phyloP scores from a whole-genome alignment of 2,329 filamentous ascomycete genomes.

The Dothideomycetidae sp. region DNA sequence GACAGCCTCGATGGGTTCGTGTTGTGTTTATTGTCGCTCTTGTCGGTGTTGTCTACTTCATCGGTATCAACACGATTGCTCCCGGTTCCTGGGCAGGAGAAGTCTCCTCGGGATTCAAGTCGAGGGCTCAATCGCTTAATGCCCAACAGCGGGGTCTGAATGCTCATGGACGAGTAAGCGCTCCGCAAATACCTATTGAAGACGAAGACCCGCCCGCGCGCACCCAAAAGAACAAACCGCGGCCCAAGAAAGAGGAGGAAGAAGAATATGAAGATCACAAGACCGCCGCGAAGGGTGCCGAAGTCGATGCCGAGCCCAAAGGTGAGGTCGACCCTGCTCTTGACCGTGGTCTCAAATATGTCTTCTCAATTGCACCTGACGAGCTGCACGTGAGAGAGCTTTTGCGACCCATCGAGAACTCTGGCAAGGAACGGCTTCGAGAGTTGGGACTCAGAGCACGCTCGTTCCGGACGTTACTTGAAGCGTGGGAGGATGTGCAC shows the following conservation, averaged over 20 bases:
- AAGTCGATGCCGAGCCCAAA: constrained; percentile 4
- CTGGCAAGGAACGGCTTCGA: constrained; percentile 27
- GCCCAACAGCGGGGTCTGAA: constrained; percentile 6
- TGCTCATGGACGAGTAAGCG: constrained; percentile 1
- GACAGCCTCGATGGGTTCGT: constrained; percentile 7
- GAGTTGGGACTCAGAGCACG: constrained; percentile 29
- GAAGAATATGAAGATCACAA: not conserved
- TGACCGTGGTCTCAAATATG: constrained; percentile 11
- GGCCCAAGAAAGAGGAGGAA: not conserved
- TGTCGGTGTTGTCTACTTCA: constrained; percentile 6
- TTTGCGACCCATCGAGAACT: constrained; percentile 25
- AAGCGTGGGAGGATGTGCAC: constrained; percentile 28
- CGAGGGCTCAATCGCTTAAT: constrained; percentile 1
- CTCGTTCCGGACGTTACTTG: constrained; percentile 27
- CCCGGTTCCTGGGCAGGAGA: not conserved
- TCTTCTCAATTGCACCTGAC: constrained; percentile 21
- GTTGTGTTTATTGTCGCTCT: constrained; percentile 1
- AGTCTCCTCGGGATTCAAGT: not conserved
- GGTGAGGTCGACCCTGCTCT: constrained; percentile 3
- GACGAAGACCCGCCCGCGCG: not conserved
- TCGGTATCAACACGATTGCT: constrained; percentile 6
- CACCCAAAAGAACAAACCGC: not conserved
- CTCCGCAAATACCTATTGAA: not conserved
- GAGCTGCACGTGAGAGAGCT: constrained; percentile 25
- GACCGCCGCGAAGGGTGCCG: constrained; percentile 1